Evolutionary conservation across 495 filamentous ascomycete genomes (phyloP).

Genomic region (Xylaria bambusicola): DNA sequence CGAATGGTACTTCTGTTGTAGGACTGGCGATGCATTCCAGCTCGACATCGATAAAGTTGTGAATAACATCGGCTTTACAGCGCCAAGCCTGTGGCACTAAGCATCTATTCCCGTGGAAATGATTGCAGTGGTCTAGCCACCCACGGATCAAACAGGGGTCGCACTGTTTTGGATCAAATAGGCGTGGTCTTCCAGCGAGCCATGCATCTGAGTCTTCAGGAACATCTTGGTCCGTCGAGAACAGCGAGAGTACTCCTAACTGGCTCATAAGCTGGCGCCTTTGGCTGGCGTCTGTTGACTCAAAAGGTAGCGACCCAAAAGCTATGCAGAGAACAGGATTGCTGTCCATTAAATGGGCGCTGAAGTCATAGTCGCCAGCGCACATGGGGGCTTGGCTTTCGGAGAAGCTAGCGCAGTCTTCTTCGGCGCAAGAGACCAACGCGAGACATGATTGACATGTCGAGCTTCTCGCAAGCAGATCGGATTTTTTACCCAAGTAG

Average conservation of each 20-base stretch:
- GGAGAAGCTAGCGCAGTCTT: background rate
- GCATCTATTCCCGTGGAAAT: background rate
- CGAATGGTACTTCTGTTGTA: background rate
- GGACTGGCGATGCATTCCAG: background rate
- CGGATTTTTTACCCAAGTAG: slow-evolving; percentile 2
- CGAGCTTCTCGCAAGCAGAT: background rate
- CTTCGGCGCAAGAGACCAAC: background rate
- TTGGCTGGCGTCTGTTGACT: background rate
- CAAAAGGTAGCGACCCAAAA: background rate
- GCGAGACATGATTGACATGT: background rate
- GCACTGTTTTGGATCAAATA: background rate
- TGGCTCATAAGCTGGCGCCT: background rate
- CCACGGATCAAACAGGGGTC: background rate
- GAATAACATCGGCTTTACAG: background rate
- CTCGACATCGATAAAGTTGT: background rate
- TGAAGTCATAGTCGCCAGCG: background rate
- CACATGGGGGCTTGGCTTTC: background rate
- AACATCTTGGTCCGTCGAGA: background rate
- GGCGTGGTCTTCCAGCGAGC: background rate
- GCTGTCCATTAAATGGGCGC: background rate
- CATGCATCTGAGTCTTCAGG: background rate
- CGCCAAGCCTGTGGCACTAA: background rate
- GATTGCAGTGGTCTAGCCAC: background rate
- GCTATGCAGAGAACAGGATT: background rate
- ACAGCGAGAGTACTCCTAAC: background rate